A percentile compares a stretch with the other conserved stretches of the same genome.
These are phyloP conservation scores for Cryptococcus sp. DNA, from an alignment of 1,284 basidiomycete species.

Conservation along the genomic window DNA sequence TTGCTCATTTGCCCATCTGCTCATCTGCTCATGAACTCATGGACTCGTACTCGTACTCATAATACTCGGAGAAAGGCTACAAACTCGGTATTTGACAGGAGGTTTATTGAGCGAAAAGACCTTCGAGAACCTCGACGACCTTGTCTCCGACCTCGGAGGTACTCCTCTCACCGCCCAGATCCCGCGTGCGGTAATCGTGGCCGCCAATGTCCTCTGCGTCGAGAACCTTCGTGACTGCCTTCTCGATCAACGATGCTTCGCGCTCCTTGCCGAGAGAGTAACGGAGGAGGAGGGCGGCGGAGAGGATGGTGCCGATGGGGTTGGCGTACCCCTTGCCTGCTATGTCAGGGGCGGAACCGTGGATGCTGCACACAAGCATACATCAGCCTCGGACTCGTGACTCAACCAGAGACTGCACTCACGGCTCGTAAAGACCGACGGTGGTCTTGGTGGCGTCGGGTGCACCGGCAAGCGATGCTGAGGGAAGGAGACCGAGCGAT, in stretches of 20 bases:
- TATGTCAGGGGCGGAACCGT: constrained; percentile 86
- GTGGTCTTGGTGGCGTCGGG: constrained; percentile 69
- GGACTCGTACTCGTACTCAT: neutral
- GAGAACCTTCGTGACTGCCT: constrained; percentile 83
- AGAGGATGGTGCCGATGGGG: constrained; percentile 95
- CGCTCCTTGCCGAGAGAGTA: constrained; percentile 88
- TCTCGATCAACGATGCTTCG: constrained; percentile 81
- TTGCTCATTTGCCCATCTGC: no score
- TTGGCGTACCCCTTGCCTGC: constrained; percentile 94
- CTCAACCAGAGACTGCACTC: constrained; percentile 11
- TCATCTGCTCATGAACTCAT: no score
- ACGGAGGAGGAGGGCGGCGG: constrained; percentile 89
- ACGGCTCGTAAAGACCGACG: constrained; percentile 92
- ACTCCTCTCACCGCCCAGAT: constrained; percentile 77
- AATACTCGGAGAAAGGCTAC: neutral
- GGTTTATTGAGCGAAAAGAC: constrained; percentile 55
- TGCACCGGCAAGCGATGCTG: constrained; percentile 84
- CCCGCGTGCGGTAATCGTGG: constrained; percentile 76
- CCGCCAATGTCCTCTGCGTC: constrained; percentile 75
- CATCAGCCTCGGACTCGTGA: neutral
- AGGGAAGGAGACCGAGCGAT: constrained; percentile 92
- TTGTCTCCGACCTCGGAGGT: constrained; percentile 83
- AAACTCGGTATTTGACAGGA: neutral
- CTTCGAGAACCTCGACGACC: constrained; percentile 74
- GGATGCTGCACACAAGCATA: constrained; percentile 19